Conservation (phyloP, 2,329 filamentous ascomycete species). For the Paramyrothecium sp. region DNA sequence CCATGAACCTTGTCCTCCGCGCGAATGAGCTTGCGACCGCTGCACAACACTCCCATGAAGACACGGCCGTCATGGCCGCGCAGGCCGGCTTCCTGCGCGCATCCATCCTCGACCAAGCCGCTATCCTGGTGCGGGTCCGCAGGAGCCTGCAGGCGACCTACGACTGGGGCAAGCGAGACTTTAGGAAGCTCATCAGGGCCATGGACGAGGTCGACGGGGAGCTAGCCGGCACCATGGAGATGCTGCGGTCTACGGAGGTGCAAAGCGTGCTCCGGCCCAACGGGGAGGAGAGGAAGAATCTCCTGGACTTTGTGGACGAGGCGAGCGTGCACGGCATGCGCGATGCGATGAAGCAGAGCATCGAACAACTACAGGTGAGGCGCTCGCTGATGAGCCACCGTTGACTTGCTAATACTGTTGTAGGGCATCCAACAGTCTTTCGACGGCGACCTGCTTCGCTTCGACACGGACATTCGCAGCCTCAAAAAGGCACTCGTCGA, state of each 20-base stretch:
- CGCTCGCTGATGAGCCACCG: not conserved
- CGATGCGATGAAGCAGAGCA: constrained; percentile 66
- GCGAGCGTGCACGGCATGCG: constrained; percentile 64
- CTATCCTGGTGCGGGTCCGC: constrained; percentile 50
- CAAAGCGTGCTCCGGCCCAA: constrained; percentile 61
- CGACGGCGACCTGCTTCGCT: constrained; percentile 70
- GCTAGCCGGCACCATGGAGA: constrained; percentile 64
- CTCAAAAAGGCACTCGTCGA: constrained; percentile 59
- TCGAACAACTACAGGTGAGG: constrained; percentile 65
- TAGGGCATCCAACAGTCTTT: constrained; percentile 68
- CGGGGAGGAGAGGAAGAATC: constrained; percentile 56
- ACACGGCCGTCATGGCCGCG: constrained; percentile 71
- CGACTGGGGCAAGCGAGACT: constrained; percentile 57
- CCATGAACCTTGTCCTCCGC: constrained; percentile 78
- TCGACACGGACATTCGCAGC: constrained; percentile 70
- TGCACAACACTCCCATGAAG: constrained; percentile 74
- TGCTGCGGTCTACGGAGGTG: constrained; percentile 63
- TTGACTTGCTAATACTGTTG: not conserved
- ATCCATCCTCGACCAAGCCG: constrained; percentile 57
- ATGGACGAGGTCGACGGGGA: constrained; percentile 66
- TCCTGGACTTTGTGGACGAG: constrained; percentile 78
- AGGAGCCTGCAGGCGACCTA: constrained; percentile 53
- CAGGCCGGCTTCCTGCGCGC: constrained; percentile 66
- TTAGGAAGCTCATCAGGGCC: constrained; percentile 58
- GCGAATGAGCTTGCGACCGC: constrained; percentile 82